These are phyloP conservation scores for Plectosphaerella plurivora DNA, from an alignment of 2,329 filamentous ascomycete species.

Conservation along the genomic window DNA sequence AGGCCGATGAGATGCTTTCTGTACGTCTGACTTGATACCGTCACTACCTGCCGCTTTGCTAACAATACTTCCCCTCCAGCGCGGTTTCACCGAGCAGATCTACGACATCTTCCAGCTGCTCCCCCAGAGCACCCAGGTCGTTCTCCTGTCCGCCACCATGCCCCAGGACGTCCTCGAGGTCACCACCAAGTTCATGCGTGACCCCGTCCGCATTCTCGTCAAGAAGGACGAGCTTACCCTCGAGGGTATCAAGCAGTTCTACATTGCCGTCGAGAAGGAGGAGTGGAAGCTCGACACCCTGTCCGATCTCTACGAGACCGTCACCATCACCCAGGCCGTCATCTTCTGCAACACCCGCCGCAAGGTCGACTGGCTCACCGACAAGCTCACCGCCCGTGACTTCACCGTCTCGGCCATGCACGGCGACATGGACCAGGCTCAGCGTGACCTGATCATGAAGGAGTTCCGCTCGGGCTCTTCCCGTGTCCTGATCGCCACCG, in stretches of 20 bases:
- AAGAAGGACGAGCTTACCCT: conserved; percentile 99
- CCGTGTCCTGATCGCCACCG: conserved; percentile 96
- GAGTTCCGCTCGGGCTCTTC: conserved; percentile 99
- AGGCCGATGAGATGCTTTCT: conserved; percentile 99
- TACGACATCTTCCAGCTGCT: conserved; percentile 99
- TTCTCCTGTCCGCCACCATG: conserved; percentile 97
- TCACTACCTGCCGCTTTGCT: not conserved
- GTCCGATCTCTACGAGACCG: conserved; percentile 97
- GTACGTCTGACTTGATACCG: conserved; percentile 38
- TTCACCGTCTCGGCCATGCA: conserved; percentile 99
- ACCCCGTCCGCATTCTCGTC: conserved; percentile 97
- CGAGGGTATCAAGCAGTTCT: conserved; percentile 99
- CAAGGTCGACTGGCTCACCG: conserved; percentile 99
- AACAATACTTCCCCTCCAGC: conserved; percentile 43
- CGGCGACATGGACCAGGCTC: conserved; percentile 97
- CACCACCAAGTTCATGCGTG: conserved; percentile 99
- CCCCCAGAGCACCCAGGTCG: conserved; percentile 96
- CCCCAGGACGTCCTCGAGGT: conserved; percentile 98
- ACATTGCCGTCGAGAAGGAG: conserved; percentile 99
- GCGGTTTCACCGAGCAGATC: conserved; percentile 99
- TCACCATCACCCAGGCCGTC: conserved; percentile 98
- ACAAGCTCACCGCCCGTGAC: conserved; percentile 97
- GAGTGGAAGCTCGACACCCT: conserved; percentile 99
- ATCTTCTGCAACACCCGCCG: conserved; percentile 99
- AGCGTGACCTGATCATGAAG: conserved; percentile 99